phyloP scores from a whole-genome alignment of 768 basidiomycete genomes.

The Arthromyces matolae region DNA sequence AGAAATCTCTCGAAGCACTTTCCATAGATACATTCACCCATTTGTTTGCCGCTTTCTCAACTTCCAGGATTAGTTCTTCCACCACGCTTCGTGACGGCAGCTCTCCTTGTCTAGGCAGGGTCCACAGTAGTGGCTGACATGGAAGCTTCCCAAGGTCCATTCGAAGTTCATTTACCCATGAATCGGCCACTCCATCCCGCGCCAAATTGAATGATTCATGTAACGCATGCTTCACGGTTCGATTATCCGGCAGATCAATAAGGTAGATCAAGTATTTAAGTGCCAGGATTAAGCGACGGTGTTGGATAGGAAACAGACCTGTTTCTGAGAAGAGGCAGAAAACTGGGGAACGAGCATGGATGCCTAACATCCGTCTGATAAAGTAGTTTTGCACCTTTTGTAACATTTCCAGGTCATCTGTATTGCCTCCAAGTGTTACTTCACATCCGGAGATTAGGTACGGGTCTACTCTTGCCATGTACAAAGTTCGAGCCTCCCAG shows the following conservation, averaged over 20 bases:
- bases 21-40: no score
- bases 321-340: constrained; percentile 1
- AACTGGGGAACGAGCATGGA: not conserved
- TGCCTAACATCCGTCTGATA: not conserved
- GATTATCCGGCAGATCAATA: not conserved
- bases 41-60: not conserved
- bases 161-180: not conserved
- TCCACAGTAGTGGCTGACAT: not conserved
- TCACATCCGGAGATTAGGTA: not conserved
- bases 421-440: no score
- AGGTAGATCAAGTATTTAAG: not conserved
- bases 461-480: constrained; percentile 4
- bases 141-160: not conserved
- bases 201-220: not conserved
- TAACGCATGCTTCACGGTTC: not conserved
- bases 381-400: constrained; percentile 2
- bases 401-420: no score
- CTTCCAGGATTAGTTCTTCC: not conserved
- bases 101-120: not conserved
- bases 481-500: not conserved
- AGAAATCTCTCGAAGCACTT: no score
- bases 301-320: not conserved
- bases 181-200: not conserved
- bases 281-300: not conserved
- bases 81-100: not conserved